Evolutionary conservation across 768 basidiomycete species (phyloP).

Genomic region (Tricholoma furcatifolium): DNA sequence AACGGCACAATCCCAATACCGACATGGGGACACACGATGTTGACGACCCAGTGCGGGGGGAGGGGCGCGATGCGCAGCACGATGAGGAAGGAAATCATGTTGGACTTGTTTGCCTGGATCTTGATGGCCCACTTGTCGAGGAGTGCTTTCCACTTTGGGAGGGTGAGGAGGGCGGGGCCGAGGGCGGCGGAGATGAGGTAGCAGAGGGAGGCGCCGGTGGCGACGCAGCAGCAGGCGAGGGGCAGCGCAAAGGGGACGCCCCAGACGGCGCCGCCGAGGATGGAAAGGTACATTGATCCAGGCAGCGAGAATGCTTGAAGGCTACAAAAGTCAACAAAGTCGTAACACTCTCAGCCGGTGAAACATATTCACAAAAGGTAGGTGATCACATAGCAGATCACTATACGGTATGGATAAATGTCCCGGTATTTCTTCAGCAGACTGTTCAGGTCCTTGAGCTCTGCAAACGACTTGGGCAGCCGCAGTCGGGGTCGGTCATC

Average conservation of each 20-base stretch:
- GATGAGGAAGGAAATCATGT: conserved; percentile 90
- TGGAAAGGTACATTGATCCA: conserved; percentile 97
- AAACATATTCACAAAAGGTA: conserved; percentile 83
- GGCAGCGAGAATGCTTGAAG: conserved; percentile 96
- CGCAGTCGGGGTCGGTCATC: conserved; percentile 74
- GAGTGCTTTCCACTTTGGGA: conserved; percentile 81
- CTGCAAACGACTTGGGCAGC: conserved; percentile 85
- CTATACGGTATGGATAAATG: conserved; percentile 81
- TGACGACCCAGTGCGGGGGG: conserved; percentile 96
- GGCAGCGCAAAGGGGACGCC: conserved; percentile 84
- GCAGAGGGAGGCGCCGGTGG: conserved; percentile 87
- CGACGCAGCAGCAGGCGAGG: conserved; percentile 90
- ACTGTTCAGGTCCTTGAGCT: conserved; percentile 81
- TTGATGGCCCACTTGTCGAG: conserved; percentile 82
- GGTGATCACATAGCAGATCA: conserved; percentile 83
- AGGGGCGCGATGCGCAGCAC: conserved; percentile 93
- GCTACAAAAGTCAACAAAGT: conserved; percentile 38
- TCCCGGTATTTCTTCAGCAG: conserved; percentile 91
- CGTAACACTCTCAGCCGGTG: conserved; percentile 4
- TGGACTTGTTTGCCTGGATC: conserved; percentile 76
- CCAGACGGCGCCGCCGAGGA: conserved; percentile 95
- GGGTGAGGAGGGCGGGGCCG: conserved; percentile 85
- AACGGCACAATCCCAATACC: conserved; percentile 84
- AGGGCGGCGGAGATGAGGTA: conserved; percentile 91
- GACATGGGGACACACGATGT: conserved; percentile 89